A percentile compares a stretch with the other conserved stretches of the same genome.
Conservation (phyloP, 2,329 filamentous ascomycete genomes). For the Colletotrichum spinosum region DNA sequence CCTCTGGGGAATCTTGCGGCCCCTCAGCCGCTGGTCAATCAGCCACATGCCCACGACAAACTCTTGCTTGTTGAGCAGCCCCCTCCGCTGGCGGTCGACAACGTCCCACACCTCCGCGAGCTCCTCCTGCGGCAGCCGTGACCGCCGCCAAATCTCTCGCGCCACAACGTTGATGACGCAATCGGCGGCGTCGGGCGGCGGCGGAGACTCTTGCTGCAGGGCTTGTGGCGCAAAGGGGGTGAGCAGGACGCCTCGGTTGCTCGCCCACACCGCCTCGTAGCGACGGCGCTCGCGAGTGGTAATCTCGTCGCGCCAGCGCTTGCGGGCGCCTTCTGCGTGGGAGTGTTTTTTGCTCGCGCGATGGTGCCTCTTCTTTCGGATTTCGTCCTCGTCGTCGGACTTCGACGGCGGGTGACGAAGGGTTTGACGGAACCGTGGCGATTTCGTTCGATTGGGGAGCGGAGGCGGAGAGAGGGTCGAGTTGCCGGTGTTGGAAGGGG, state of each 20-base stretch:
- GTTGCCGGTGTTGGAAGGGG: conserved; percentile 54
- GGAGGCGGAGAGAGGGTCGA: conserved; percentile 53
- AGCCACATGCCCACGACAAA: conserved; percentile 89
- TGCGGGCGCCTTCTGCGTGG: conserved; percentile 80
- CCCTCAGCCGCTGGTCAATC: conserved; percentile 83
- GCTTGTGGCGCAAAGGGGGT: conserved; percentile 21
- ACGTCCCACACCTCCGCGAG: conserved; percentile 83
- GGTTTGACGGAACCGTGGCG: conserved; percentile 72
- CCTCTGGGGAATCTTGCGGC: conserved; percentile 78
- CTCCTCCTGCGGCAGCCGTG: conserved; percentile 74
- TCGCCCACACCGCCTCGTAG: conserved; percentile 88
- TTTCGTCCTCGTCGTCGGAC: conserved; percentile 66
- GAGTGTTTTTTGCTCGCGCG: conserved; percentile 71
- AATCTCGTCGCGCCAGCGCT: conserved; percentile 81
- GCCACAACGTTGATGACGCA: conserved; percentile 76
- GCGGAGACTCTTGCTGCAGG: background rate
- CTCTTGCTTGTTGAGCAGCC: conserved; percentile 73
- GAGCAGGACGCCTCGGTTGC: conserved; percentile 73
- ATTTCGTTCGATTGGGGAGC: conserved; percentile 56
- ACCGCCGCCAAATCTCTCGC: conserved; percentile 80
- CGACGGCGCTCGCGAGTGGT: conserved; percentile 79
- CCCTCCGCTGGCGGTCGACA: conserved; percentile 69
- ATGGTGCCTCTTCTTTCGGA: conserved; percentile 60
- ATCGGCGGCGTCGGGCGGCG: conserved; percentile 50
- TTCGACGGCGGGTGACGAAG: conserved; percentile 67